Conservation (phyloP, 139 green algal genomes). For the Coelastrella sp. region DNA sequence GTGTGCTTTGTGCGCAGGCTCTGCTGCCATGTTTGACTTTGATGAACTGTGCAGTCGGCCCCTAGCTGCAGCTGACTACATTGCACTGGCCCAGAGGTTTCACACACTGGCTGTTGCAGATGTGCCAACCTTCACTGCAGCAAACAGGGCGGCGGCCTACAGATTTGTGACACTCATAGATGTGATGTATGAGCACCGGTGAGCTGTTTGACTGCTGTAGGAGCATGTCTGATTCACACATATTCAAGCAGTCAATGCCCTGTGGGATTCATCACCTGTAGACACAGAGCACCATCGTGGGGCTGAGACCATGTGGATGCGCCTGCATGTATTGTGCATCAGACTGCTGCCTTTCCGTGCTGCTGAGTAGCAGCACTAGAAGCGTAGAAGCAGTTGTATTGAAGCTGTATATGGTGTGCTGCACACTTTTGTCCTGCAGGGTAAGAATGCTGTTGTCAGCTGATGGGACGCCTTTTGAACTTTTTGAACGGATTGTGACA, state of each 20-base stretch:
- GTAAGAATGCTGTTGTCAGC: slow-evolving; percentile 85
- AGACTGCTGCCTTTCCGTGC: no score
- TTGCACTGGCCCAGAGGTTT: slow-evolving; percentile 76
- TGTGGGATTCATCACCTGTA: no score
- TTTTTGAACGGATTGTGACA: slow-evolving; percentile 91
- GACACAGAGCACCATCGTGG: no score
- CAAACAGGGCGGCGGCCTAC: slow-evolving; percentile 77
- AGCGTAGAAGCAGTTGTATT: neutral
- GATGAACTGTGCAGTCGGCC: slow-evolving; percentile 86
- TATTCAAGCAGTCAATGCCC: no score
- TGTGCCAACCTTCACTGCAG: slow-evolving; percentile 81
- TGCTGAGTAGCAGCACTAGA: no score
- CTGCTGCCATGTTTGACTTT: slow-evolving; percentile 82
- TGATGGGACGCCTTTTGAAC: slow-evolving; percentile 78
- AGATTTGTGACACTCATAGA: slow-evolving; percentile 96
- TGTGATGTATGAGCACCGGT: slow-evolving; percentile 94
- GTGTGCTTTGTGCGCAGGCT: slow-evolving; percentile 49
- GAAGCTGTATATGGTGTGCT: neutral
- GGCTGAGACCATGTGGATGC: neutral
- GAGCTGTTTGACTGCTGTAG: neutral
- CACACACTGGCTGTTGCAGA: slow-evolving; percentile 85
- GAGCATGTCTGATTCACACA: neutral
- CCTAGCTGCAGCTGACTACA: slow-evolving; percentile 91
- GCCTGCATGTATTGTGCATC: neutral
- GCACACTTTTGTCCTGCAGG: slow-evolving; percentile 47